Evolutionary conservation across 805 yeast species (phyloP).

Genomic region (Kodamaea fukazawae): DNA sequence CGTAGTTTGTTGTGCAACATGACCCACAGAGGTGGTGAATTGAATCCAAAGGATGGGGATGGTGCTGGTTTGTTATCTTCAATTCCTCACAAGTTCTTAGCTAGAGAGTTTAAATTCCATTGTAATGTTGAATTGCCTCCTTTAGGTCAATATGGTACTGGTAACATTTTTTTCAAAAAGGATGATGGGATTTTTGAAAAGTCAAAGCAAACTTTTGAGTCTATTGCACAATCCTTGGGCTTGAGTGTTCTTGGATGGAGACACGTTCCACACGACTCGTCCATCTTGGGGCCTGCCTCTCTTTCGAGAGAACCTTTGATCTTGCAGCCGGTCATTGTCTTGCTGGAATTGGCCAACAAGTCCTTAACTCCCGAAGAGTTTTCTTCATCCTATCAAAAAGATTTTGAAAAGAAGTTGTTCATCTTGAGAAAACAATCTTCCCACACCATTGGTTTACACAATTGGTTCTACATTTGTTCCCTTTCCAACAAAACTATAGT

Average conservation of each 20-base stretch:
- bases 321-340: constrained; percentile 88
- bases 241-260: constrained; percentile 92
- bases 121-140: constrained; percentile 68
- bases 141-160: constrained; percentile 88
- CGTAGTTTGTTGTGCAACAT: constrained; percentile 84
- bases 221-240: constrained; percentile 72
- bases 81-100: constrained; percentile 84
- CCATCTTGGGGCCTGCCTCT: constrained; percentile 93
- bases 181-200: constrained; percentile 68
- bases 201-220: constrained; percentile 75
- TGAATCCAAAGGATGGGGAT: constrained; percentile 96
- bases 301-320: constrained; percentile 88
- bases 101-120: constrained; percentile 75
- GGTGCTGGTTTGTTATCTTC: constrained; percentile 97
- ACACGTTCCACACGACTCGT: constrained; percentile 89
- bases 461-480: constrained; percentile 97
- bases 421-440: constrained; percentile 86
- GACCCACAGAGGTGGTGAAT: constrained; percentile 99
- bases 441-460: constrained; percentile 87
- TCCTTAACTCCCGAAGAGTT: constrained; percentile 52
- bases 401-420: constrained; percentile 80
- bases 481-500: constrained; percentile 85
- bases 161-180: constrained; percentile 90
- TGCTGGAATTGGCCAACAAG: constrained; percentile 33
- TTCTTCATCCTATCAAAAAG: constrained; percentile 52